Evolutionary conservation across 2,329 filamentous ascomycete species (phyloP).

Genomic region (Exophiala phaeomuriformis): DNA sequence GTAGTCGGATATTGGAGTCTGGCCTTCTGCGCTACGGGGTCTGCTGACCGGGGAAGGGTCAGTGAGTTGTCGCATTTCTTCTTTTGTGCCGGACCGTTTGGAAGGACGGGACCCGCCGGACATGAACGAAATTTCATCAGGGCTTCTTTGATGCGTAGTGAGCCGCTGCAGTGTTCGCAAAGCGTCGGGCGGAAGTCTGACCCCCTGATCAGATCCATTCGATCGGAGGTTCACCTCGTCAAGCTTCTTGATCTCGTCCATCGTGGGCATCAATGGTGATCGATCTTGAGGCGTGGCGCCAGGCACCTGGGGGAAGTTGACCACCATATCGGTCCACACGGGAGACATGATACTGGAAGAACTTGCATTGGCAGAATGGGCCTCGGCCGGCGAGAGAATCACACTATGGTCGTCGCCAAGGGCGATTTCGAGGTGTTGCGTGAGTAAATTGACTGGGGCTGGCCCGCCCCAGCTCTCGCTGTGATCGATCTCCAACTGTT

Average conservation of each 20-base stretch:
- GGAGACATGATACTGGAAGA: slow-evolving; percentile 19
- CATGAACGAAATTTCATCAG: slow-evolving; percentile 35
- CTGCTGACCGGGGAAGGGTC: slow-evolving; percentile 36
- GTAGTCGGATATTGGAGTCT: slow-evolving; percentile 53
- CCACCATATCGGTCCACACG: slow-evolving; percentile 53
- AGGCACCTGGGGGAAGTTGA: slow-evolving; percentile 37
- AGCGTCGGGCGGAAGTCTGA: slow-evolving; percentile 70
- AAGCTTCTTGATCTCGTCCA: slow-evolving; percentile 20
- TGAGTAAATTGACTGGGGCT: not conserved
- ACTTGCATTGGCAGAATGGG: slow-evolving; percentile 14
- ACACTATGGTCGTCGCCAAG: slow-evolving; percentile 33
- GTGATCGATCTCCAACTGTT: slow-evolving; percentile 15
- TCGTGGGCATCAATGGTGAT: slow-evolving; percentile 23
- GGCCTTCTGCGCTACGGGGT: slow-evolving; percentile 38
- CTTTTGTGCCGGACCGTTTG: slow-evolving; percentile 24
- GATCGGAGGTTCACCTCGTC: slow-evolving; percentile 2
- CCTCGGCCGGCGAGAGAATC: slow-evolving; percentile 24
- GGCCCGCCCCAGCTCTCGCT: slow-evolving; percentile 22
- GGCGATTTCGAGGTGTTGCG: slow-evolving; percentile 27
- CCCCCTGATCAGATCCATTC: slow-evolving; percentile 43
- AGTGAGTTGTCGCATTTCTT: slow-evolving; percentile 57
- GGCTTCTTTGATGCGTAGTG: slow-evolving; percentile 51
- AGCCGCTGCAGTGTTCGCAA: slow-evolving; percentile 67
- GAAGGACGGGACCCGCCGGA: slow-evolving; percentile 26
- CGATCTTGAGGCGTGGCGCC: slow-evolving; percentile 24